Evolutionary conservation across 2,329 filamentous ascomycete species (phyloP).

Genomic region (Claviceps quebecensis): DNA sequence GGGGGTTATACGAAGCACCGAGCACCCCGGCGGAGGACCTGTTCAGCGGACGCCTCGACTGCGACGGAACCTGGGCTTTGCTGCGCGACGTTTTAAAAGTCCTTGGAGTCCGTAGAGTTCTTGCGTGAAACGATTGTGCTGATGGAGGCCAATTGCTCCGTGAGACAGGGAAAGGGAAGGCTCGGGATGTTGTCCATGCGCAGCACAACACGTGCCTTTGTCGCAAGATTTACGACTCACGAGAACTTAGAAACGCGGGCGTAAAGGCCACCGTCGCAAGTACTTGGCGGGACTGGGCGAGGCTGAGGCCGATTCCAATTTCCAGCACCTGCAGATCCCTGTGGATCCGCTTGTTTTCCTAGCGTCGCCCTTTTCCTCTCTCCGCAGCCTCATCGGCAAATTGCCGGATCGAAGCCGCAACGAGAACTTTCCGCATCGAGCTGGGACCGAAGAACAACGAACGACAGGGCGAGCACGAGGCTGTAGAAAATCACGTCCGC

Average conservation of each 20-base stretch:
- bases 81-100: neutral
- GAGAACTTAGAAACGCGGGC: neutral
- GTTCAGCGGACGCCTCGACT: neutral
- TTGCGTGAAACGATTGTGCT: neutral
- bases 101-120: neutral
- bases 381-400: constrained; percentile 7
- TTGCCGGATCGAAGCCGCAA: constrained; percentile 6
- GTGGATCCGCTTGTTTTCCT: no score
- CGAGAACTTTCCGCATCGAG: neutral
- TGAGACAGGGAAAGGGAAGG: neutral
- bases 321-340: neutral
- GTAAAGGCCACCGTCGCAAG: constrained; percentile 24
- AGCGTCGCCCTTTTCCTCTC: no score
- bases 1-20: neutral
- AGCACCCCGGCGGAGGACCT: neutral
- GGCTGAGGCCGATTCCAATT: neutral
- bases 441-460: neutral
- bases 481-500: neutral
- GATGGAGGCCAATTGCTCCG: neutral
- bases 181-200: neutral
- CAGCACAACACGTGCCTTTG: neutral
- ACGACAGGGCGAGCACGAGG: neutral
- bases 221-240: neutral
- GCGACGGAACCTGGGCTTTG: neutral
- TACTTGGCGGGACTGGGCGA: constrained; percentile 6